Evolutionary conservation across 2,329 filamentous ascomycete species (phyloP).

Genomic region (Epichloe coenophiala): DNA sequence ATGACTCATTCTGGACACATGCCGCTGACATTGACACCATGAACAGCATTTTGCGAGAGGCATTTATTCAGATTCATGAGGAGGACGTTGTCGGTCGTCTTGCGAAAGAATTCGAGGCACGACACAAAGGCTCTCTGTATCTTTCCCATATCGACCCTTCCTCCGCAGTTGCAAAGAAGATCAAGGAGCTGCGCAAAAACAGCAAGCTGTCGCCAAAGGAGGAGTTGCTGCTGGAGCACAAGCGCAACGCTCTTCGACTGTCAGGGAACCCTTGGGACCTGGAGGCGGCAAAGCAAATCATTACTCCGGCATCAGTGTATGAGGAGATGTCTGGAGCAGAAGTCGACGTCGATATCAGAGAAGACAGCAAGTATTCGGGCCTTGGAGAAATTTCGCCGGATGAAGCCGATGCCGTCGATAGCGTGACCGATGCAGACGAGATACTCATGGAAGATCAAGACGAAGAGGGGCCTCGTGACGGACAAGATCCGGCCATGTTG

Average conservation of each 20-base stretch:
- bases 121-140: conserved; percentile 69
- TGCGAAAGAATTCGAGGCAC: conserved; percentile 63
- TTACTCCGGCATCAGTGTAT: conserved; percentile 68
- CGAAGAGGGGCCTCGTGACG: conserved; percentile 7
- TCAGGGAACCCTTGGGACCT: conserved; percentile 57
- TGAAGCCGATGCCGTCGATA: conserved; percentile 12
- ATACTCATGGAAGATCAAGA: conserved; percentile 9
- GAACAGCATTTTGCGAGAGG: conserved; percentile 72
- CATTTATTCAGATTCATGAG: conserved; percentile 83
- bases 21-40: conserved; percentile 72
- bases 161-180: conserved; percentile 27
- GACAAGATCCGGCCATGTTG: conserved; percentile 7
- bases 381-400: conserved; percentile 31
- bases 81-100: conserved; percentile 80
- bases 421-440: conserved; percentile 5
- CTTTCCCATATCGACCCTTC: conserved; percentile 44
- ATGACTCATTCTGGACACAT: conserved; percentile 99
- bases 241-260: conserved; percentile 52
- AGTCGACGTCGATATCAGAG: conserved; percentile 34
- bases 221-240: conserved; percentile 61
- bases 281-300: conserved; percentile 55
- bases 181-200: conserved; percentile 26
- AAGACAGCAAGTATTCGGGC: conserved; percentile 29
- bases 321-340: conserved; percentile 40
- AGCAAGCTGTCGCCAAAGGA: conserved; percentile 28